These are phyloP conservation scores for Fraxinus platypoda DNA, from an alignment of 305 asterid species.

Conservation along the genomic window DNA sequence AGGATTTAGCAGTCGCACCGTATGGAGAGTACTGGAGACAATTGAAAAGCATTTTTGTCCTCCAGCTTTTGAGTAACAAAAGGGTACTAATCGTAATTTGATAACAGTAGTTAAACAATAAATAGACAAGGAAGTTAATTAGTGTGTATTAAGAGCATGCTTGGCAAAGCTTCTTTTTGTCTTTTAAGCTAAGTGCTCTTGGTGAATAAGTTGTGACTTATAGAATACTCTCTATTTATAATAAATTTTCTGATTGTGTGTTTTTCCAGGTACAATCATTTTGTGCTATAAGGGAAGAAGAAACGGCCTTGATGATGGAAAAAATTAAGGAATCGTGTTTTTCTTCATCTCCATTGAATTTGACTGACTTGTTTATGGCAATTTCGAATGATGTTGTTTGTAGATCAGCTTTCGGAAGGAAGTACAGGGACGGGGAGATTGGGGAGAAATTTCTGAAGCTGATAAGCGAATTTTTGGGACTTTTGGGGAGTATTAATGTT, in stretches of 20 bases:
- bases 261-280: neutral
- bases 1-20: constrained; percentile 2
- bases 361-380: constrained; percentile 4
- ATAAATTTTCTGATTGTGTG: neutral
- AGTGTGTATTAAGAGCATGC: neutral
- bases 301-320: neutral
- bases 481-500: neutral
- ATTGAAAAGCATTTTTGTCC: constrained; percentile 10
- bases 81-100: neutral
- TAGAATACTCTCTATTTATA: too few species aligned
- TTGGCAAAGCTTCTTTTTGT: neutral
- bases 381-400: constrained; percentile 2
- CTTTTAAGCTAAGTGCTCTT: too few species aligned
- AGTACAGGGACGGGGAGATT: constrained; percentile 3
- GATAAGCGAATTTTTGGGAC: neutral
- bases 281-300: constrained; percentile 6
- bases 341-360: neutral
- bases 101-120: neutral
- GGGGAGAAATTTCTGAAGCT: constrained; percentile 12
- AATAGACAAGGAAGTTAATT: neutral
- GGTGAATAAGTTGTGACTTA: neutral
- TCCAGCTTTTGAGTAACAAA: constrained; percentile 18
- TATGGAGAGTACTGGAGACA: constrained; percentile 19
- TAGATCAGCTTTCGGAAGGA: constrained; percentile 6
- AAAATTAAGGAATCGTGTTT: neutral